Evolutionary conservation across 257 asterid genomes (phyloP).

Genomic region (Lavandula angustifolia): DNA sequence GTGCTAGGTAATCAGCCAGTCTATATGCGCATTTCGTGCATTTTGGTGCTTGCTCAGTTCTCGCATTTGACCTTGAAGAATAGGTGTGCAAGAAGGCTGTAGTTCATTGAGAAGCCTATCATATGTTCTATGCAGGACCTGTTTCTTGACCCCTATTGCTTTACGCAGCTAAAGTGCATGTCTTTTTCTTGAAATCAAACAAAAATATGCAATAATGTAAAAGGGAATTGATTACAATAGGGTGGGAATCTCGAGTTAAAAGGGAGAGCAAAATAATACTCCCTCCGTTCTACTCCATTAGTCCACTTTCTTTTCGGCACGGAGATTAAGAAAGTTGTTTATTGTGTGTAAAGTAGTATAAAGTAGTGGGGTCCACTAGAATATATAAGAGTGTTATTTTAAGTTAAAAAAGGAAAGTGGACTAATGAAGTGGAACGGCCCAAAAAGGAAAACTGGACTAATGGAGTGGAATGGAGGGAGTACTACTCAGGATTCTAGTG

Average conservation of each 20-base stretch:
- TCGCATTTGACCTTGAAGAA: slow-evolving; percentile 10
- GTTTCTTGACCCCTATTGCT: background rate
- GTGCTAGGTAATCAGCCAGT: slow-evolving; percentile 6
- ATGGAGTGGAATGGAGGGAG: no score
- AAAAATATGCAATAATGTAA: background rate
- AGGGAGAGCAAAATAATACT: background rate
- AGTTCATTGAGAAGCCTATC: slow-evolving; percentile 8
- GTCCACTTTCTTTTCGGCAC: no score
- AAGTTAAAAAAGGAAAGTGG: no score
- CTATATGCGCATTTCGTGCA: slow-evolving; percentile 20
- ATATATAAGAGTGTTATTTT: no score
- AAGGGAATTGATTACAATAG: background rate
- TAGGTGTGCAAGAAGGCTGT: slow-evolving; percentile 8
- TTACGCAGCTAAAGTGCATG: background rate
- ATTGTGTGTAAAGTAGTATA: no score
- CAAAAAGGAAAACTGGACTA: no score
- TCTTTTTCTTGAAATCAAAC: background rate
- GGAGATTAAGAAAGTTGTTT: no score
- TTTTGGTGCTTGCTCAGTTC: slow-evolving; percentile 19
- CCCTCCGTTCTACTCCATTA: no score
- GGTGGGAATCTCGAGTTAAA: background rate
- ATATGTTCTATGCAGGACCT: slow-evolving; percentile 1
- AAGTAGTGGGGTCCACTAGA: no score
- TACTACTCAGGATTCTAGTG: background rate
- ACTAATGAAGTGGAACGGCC: no score